phyloP scores from a whole-genome alignment of 2,329 filamentous ascomycete genomes.

The Penicillium occitanis region DNA sequence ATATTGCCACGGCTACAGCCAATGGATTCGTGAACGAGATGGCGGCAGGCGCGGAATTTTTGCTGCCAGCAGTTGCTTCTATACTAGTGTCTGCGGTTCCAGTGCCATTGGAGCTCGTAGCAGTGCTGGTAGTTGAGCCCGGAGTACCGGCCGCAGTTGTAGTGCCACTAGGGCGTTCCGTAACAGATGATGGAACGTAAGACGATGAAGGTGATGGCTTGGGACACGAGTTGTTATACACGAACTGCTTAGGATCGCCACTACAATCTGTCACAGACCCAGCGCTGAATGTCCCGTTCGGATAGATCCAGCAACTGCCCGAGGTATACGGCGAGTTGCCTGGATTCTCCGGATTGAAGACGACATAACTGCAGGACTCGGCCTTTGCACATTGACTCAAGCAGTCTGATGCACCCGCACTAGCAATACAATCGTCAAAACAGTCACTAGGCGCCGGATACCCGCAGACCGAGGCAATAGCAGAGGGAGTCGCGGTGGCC shows the following conservation, averaged over 20 bases:
- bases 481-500: constrained; percentile 32
- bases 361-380: not conserved
- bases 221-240: not conserved
- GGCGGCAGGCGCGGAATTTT: not conserved
- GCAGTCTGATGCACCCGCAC: not conserved
- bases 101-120: not conserved
- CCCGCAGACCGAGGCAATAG: constrained; percentile 33
- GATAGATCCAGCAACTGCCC: not conserved
- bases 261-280: not conserved
- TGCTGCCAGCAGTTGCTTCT: not conserved
- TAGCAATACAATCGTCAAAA: constrained; percentile 23
- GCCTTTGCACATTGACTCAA: not conserved
- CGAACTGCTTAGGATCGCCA: not conserved
- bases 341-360: not conserved
- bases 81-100: not conserved
- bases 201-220: not conserved
- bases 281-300: not conserved
- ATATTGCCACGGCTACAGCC: not conserved
- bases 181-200: not conserved
- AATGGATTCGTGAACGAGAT: not conserved
- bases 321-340: not conserved
- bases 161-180: not conserved
- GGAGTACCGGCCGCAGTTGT: not conserved
- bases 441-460: constrained; percentile 33
- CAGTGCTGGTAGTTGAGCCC: not conserved